Conservation (phyloP, 257 asterid species). For the Penstemon barbatus region DNA sequence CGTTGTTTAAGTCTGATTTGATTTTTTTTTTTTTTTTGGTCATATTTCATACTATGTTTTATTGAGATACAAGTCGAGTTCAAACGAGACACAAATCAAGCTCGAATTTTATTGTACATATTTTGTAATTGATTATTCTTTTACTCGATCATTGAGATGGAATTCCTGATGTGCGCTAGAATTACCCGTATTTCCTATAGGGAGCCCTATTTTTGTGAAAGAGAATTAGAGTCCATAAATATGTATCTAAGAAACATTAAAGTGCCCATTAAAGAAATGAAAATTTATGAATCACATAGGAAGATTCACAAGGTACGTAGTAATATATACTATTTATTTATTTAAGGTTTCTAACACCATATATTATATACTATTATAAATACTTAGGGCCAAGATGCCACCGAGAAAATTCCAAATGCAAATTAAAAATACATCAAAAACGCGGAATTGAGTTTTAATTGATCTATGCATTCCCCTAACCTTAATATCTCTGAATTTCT, state of each 20-base stretch:
- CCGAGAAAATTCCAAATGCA: constrained; percentile 19
- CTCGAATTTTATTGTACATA: too few relatives aligned
- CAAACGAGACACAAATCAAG: too few relatives aligned
- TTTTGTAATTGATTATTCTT: neutral
- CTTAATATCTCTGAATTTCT: constrained; percentile 7
- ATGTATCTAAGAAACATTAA: neutral
- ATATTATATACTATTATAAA: neutral
- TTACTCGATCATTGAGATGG: neutral
- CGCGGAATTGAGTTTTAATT: constrained; percentile 21
- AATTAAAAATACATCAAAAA: neutral
- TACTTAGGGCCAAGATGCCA: constrained; percentile 23
- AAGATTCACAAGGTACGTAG: constrained; percentile 12
- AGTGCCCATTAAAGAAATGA: neutral
- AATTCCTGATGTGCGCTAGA: too few relatives aligned
- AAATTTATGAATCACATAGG: constrained; percentile 14
- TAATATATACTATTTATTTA: too few relatives aligned
- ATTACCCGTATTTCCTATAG: too few relatives aligned
- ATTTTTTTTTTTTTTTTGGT: too few relatives aligned
- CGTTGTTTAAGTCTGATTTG: too few relatives aligned
- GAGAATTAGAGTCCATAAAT: neutral
- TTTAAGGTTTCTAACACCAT: constrained; percentile 7
- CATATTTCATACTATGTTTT: too few relatives aligned
- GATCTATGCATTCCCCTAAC: constrained; percentile 26
- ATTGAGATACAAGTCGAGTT: too few relatives aligned
- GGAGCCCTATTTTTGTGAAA: neutral